Evolutionary conservation across 306 rosid genomes (phyloP).

Genomic region (Quercus aquifolioides): DNA sequence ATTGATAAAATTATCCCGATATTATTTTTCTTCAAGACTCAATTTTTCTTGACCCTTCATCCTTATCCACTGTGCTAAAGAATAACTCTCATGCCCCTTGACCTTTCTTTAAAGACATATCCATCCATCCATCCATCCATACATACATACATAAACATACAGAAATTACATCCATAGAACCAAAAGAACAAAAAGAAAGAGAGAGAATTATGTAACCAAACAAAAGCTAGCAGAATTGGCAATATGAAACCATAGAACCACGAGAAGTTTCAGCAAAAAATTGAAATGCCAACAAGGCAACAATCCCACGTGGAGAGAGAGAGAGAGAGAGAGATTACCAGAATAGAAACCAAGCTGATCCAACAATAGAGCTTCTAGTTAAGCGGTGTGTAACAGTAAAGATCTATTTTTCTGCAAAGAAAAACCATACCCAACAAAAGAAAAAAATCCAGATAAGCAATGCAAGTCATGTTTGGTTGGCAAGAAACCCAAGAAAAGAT

Average conservation of each 20-base stretch:
- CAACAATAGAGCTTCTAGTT: constrained; percentile 17
- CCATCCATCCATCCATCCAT: background rate
- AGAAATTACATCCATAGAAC: background rate
- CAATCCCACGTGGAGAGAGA: background rate
- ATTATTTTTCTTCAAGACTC: background rate
- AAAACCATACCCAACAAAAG: background rate
- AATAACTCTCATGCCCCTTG: constrained; percentile 1
- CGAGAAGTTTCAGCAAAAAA: constrained; percentile 14
- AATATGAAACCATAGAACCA: background rate
- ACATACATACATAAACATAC: background rate
- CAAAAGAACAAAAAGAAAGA: background rate
- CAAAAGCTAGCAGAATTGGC: no score
- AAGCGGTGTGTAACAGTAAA: background rate
- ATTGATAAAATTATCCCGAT: background rate
- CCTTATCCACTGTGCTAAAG: background rate
- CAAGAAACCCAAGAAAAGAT: constrained; percentile 14
- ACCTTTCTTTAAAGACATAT: constrained; percentile 7
- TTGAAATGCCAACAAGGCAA: background rate
- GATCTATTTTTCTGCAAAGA: constrained; percentile 21
- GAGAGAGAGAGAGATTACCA: constrained; percentile 29
- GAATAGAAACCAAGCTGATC: constrained; percentile 26
- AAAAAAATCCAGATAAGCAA: constrained; percentile 1
- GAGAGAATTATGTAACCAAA: background rate
- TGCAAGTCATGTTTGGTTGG: constrained; percentile 21
- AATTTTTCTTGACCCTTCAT: background rate